A percentile compares a stretch with the other conserved stretches of the same genome.
Conservation (phyloP, 768 basidiomycete genomes). For the Kwoniella pini region DNA sequence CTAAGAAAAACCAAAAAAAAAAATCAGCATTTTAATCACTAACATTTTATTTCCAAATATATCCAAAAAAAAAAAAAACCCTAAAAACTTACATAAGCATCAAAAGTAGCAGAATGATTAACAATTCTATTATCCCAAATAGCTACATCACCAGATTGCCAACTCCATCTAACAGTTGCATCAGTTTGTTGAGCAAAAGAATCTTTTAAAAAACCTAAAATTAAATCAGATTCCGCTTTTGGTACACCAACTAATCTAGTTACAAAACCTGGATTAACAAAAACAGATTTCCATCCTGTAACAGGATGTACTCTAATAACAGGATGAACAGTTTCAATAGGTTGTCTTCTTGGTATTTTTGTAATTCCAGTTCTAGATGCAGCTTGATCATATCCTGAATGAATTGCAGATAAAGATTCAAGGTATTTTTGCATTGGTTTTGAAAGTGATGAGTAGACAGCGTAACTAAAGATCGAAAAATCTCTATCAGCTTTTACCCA, state of each 20-base stretch:
- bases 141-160: conserved; percentile 75
- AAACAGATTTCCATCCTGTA: conserved; percentile 81
- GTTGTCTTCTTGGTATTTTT: conserved; percentile 67
- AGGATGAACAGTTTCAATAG: conserved; percentile 64
- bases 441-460: conserved; percentile 80
- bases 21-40: not conserved
- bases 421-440: conserved; percentile 73
- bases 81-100: conserved; percentile 60
- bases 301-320: conserved; percentile 80
- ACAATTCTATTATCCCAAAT: conserved; percentile 82
- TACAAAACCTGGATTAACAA: conserved; percentile 81
- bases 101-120: conserved; percentile 77
- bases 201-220: conserved; percentile 70
- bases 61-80: not conserved
- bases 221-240: conserved; percentile 75
- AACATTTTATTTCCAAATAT: not conserved
- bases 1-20: conserved; percentile 9
- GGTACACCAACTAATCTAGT: conserved; percentile 75
- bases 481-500: not conserved
- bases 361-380: conserved; percentile 71
- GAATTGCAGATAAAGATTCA: conserved; percentile 70
- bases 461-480: conserved; percentile 60
- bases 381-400: conserved; percentile 75
- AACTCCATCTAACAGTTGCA: conserved; percentile 55
- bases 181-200: conserved; percentile 60